Base-by-base conservation (phyloP, 176 grass and related monocot genomes). In the Tillandsia fasciculata region DNA sequence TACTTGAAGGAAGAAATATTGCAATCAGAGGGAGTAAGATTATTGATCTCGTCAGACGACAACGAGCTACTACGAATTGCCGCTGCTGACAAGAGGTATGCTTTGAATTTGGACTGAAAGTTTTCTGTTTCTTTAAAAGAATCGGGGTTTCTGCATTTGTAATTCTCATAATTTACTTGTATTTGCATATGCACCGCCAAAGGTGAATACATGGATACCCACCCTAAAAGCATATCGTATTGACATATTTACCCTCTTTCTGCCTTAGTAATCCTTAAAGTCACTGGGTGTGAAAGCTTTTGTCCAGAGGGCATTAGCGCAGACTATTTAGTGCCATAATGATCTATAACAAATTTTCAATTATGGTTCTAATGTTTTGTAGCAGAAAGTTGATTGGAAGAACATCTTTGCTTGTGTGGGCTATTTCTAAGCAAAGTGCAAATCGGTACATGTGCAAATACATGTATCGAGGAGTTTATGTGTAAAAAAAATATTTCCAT, bases 41-140 rank as follows among this genome's bases (percentile, higher is more conserved):
- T 70, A 74, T 79, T 97, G 18, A 78, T 97, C 12, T 92, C 86
- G 14, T 78, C 79, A 64, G 65, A 97, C 67, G 33, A 82, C 9
- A 83, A 33, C 24, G 86, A 92, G 65, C 82, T 97, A 42, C 76
- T 97, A 73, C 10, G 66, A n/a, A 81, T 93, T n/a, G 84, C 93
- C 50, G 84, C 89, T 11, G 51, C 83, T 76, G 93, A 97, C 74
- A 97, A 97, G 66, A 90, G 93, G 93, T 97, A 68, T 51, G 72
- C 26, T 84, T 79, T 48, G 18, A 12, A 8, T 69, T 72, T 26
- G 12, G 49, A 12, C 11, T 58, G 79, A 50, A 74, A 49, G n/a
- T 0, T 51, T 52, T 79, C 77, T 42, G 33, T 42, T 42, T 42
- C 33, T 42, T 42, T 42, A 42, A 42, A 42, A 42, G 33, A 7